A percentile compares a stretch with the other conserved stretches of the same genome.
These are phyloP conservation scores for Dothideomycetidae sp. DNA, from an alignment of 2,329 filamentous ascomycete genomes.

Conservation along the genomic window DNA sequence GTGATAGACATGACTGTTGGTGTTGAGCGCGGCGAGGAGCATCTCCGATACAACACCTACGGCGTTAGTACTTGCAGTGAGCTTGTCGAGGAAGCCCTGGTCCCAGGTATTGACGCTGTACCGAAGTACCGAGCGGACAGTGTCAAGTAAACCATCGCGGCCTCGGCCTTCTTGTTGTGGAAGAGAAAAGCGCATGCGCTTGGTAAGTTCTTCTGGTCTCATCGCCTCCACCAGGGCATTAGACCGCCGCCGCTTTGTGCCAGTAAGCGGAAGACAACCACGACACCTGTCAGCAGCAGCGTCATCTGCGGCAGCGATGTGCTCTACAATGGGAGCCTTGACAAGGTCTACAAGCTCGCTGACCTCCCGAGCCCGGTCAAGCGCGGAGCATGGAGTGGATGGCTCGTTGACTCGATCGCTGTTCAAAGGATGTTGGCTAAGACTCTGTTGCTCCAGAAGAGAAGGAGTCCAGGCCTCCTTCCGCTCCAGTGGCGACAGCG, in stretches of 20 bases:
- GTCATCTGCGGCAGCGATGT: background rate
- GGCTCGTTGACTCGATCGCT: background rate
- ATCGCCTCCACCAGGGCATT: background rate
- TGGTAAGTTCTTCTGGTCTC: background rate
- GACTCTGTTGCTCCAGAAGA: background rate
- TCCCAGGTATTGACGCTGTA: slow-evolving; percentile 97
- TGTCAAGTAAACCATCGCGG: slow-evolving; percentile 28
- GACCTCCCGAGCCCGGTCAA: background rate
- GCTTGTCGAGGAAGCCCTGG: slow-evolving; percentile 89
- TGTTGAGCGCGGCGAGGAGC: slow-evolving; percentile 74
- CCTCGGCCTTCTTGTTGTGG: slow-evolving; percentile 22
- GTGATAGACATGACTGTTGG: slow-evolving; percentile 88
- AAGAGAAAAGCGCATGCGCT: background rate
- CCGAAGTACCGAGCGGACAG: slow-evolving; percentile 55
- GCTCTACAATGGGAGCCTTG: background rate
- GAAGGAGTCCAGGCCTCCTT: background rate
- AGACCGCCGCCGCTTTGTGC: background rate
- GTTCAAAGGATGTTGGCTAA: background rate
- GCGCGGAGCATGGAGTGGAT: background rate
- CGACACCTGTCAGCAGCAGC: background rate
- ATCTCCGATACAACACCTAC: slow-evolving; percentile 76
- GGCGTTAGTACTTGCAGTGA: slow-evolving; percentile 78
- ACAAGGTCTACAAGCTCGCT: background rate
- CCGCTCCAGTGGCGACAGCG: background rate
- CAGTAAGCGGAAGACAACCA: background rate